Percentiles rank a stretch among this genome's conserved stretches.
These are phyloP conservation scores for Guillardia theta DNA, from an alignment of 78 protist species.

Conservation along the genomic window DNA sequence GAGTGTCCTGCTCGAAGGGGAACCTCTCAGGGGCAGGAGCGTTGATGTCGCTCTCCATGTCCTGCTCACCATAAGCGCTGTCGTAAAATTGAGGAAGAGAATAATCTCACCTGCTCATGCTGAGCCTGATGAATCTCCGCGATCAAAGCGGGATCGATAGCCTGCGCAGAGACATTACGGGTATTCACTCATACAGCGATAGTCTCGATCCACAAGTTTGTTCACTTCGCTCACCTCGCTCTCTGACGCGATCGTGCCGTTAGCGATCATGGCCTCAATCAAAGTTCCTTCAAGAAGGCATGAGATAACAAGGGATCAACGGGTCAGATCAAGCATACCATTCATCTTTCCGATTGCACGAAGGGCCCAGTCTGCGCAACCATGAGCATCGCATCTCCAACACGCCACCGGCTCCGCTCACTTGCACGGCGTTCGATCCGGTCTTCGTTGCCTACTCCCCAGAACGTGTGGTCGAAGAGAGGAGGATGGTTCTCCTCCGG, in stretches of 20 bases:
- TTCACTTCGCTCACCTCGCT: no score
- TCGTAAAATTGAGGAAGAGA: no score
- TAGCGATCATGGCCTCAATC: neutral
- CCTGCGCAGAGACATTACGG: neutral
- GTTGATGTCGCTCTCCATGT: neutral
- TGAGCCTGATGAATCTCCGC: neutral
- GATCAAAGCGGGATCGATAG: neutral
- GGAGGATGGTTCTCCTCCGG: no score
- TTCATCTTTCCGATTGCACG: neutral
- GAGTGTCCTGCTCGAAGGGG: neutral
- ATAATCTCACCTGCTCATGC: neutral
- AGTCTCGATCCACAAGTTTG: no score
- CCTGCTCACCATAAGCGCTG: no score
- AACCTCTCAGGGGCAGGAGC: neutral
- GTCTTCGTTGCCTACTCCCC: neutral
- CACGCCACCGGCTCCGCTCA: neutral
- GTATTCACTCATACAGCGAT: no score
- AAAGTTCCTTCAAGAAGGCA: no score
- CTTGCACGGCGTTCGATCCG: neutral
- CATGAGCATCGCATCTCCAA: neutral
- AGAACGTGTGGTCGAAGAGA: neutral
- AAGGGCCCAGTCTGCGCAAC: slow-evolving; percentile 8
- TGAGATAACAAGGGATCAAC: no score
- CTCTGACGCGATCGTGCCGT: neutral
- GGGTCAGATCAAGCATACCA: no score